Base-by-base conservation (phyloP, 1,139 yeast genomes). In the Pichia norvegensis region DNA sequence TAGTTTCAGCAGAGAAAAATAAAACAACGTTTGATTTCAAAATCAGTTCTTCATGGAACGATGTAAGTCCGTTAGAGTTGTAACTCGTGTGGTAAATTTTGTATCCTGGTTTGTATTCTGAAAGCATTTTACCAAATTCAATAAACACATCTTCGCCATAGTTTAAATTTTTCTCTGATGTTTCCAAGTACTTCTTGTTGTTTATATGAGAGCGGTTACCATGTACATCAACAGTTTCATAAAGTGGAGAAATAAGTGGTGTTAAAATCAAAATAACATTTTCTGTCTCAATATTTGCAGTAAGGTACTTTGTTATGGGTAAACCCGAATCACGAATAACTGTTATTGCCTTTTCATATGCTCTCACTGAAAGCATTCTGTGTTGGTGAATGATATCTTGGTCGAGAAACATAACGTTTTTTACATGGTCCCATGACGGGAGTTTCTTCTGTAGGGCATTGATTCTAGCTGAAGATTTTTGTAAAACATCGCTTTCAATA, bases 51-150 rank as follows among this genome's bases (percentile, higher is more conserved):
- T 80, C 85, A 55, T 79, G 85, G 42, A 77, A 62, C 13, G 72
- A 67, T 14, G 81, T 76, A 36, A 80, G 66, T 0, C 85, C 85
- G 54, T 79, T 78, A 19, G 84, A 83, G 0, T 85, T 78, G 55
- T 80, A 80, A 29, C 50, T 47, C n/a, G 50, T 40, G 17, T 50
- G 52, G 13, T 36, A 16, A 31, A 41, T 36, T 38, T 43, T 33
- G 41, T 49, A 38, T 43, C 54, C 42, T 50, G 52, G 36, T 69
- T 70, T 14, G 72, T 55, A 48, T 9, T 40, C 20, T 9, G 49
- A 33, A 16, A 46, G 17, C 20, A 38, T 23, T 29, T 43, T 33
- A 14, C 49, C 49, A 19, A 46, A 44, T 33, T 46, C 45, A 13
- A 44, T 44, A 23, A 50, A 48, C 17, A 43, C 47, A 20, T 44